Base-by-base conservation (phyloP, 352 stramenopile species). In the Phytophthora syringae region DNA sequence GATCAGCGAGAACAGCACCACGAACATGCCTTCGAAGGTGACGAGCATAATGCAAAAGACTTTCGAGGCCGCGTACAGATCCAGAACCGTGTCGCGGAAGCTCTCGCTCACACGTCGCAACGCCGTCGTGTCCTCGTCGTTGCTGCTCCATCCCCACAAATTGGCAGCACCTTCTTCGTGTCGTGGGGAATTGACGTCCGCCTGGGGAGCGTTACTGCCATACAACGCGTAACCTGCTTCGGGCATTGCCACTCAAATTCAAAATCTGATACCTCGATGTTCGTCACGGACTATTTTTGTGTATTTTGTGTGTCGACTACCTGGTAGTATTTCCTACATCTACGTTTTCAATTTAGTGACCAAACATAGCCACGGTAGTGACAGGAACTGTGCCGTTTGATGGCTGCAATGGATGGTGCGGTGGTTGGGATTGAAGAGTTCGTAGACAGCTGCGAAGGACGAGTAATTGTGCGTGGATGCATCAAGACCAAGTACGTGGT, bases 11-110 rank as follows among this genome's bases (percentile, higher is more conserved):
- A 81, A 84, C 12, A 84, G 32, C 25, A 94, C 71, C 16, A 88
- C 86, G 15, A 94, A 80, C 7, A 94, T 56, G 21, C 68, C 86
- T 68, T 96, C 88, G 40, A 95, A 94, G 21, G 80, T 91, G 40
- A 88, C 66, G 40, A 94, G 74, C 54, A 93, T 82, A 47, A 89
- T 78, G 34, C 65, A 71, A 53, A 94, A 89, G 34, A 96, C 88
- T 45, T 93, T 88, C 22, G 57, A 80, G 21, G 88, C 88, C 0
- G 85, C 85, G 69, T 94, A 92, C 27, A 94, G 60, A 58, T 96
- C 88, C 39, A 93, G 71, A 30, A 83, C 59, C 7, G 84, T 88
- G 61, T 88, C 83, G 5, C 67, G 55, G 20, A 88, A 84, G 55
- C 76, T 76, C 61, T 87, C 76, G 34, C 63, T 77, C 27, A 72